Percentiles rank a stretch among this genome's conserved stretches.
Conservation (phyloP, 2,329 filamentous ascomycete genomes). For the Sporothrix inflata region DNA sequence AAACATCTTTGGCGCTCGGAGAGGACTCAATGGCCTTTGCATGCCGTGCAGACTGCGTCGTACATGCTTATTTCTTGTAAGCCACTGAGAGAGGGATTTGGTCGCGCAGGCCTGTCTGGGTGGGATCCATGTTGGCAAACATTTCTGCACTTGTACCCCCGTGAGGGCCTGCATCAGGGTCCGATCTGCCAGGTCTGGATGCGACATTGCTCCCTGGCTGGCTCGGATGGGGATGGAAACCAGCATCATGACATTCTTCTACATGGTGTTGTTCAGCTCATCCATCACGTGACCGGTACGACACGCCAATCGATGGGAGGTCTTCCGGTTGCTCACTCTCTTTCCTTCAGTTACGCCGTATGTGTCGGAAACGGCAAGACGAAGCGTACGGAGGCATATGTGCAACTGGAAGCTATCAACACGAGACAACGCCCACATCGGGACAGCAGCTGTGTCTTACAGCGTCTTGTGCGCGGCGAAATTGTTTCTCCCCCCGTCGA, state of each 20-base stretch:
- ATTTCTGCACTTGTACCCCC: background rate
- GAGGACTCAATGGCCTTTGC: background rate
- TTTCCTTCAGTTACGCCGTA: too few relatives aligned
- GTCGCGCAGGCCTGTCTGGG: background rate
- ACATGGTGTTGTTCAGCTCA: background rate
- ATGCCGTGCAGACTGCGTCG: background rate
- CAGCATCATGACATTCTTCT: background rate
- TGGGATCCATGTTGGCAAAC: background rate
- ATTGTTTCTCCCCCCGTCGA: slow-evolving; percentile 25
- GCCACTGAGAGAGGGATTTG: background rate
- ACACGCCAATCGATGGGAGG: background rate
- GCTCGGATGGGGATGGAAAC: background rate
- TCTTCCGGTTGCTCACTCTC: too few relatives aligned
- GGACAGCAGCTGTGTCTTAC: background rate
- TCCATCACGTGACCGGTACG: background rate
- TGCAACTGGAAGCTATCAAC: background rate
- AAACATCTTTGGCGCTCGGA: background rate
- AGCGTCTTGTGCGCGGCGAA: slow-evolving; percentile 16
- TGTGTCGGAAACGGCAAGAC: background rate
- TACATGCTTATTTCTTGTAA: background rate
- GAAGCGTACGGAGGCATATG: background rate
- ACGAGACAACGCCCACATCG: background rate
- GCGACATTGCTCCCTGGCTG: background rate
- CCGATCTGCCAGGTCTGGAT: background rate
- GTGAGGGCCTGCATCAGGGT: background rate